phyloP scores from a whole-genome alignment of 352 stramenopile species.

The Halophytophthora polymorphica region DNA sequence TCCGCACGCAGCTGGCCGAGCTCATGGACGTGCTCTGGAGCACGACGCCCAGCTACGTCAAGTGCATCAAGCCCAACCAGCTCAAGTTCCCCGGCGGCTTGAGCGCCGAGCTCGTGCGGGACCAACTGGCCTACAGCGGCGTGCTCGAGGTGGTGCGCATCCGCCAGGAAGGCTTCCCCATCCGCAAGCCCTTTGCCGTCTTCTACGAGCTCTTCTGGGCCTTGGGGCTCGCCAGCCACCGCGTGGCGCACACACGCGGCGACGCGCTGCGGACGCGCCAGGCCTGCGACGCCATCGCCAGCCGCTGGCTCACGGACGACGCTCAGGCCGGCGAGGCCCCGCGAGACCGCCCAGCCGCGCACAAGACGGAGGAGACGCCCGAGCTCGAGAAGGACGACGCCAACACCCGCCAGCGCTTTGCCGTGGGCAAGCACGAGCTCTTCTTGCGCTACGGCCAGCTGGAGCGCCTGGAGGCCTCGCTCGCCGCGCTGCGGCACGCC shows the following conservation, averaged over 20 bases:
- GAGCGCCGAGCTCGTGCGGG: constrained; percentile 83
- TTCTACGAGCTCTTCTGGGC: constrained; percentile 77
- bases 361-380: constrained; percentile 12
- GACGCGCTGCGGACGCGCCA: constrained; percentile 25
- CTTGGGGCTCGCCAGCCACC: constrained; percentile 30
- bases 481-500: constrained; percentile 34
- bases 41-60: constrained; percentile 93
- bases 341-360: too few relatives aligned
- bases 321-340: constrained; percentile 9
- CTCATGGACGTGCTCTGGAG: constrained; percentile 82
- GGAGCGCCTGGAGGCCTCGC: constrained; percentile 59
- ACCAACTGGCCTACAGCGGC: constrained; percentile 91
- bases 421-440: constrained; percentile 67
- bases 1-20: constrained; percentile 72
- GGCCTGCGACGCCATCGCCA: constrained; percentile 48
- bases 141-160: constrained; percentile 93
- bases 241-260: constrained; percentile 15
- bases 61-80: constrained; percentile 95
- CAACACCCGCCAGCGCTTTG: constrained; percentile 40
- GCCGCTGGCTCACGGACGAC: constrained; percentile 46
- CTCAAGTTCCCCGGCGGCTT: constrained; percentile 89
- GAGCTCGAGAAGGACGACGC: constrained; percentile 20
- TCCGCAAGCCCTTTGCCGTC: constrained; percentile 70
- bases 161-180: constrained; percentile 89
- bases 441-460: constrained; percentile 80